Base-by-base conservation (phyloP, 2,329 filamentous ascomycete species). In the Pseudogymnoascus sp. region DNA sequence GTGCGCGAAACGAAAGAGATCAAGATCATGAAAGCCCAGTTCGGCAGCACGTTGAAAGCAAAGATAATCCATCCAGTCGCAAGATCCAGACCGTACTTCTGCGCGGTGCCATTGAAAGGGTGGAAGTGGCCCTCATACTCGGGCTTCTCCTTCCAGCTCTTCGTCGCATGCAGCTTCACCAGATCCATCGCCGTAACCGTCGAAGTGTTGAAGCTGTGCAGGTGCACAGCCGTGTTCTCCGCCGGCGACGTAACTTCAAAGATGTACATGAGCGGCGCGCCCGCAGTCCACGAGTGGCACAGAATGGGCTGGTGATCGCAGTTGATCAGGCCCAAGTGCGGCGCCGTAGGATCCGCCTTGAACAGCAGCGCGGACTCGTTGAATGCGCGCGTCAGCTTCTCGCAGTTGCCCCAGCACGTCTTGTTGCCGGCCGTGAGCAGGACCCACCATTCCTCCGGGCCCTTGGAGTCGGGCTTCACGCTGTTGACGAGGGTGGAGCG, bases 11-110 rank as follows among this genome's bases (percentile, higher is more conserved):
- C 70, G 72, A 92, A 85, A 60, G 86, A 89, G 67, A 93, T 79
- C 57, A 83, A 71, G 67, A 93, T 79, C 89, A 93, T 92, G 70
- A 91, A 85, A 61, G 84, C 75, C 89, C 89, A 93, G 77, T 86
- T 85, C 62, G 89, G 82, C 62, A 90, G 74, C 57, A 87, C 75
- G 68, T 81, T 79, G 69, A 89, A 84, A 65, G 78, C 78, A 82
- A 84, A 91, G 67, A 90, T 78, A 59, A 81, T 66, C 71, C 89
- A 91, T 62, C 81, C 89, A 43, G 87, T 74, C 38, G 87, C 86
- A 59, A 88, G 74, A 32, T 81, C 77, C 30, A 90, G 68, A 65
- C 81, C 80, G 65, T 82, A 79, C 76, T 88, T 74, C 63, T 83
- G 84, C 41, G 89, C 75, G 64, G 77, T 74, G 64, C 89, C 88